Base-by-base conservation (phyloP, 2,329 filamentous ascomycete species). In the Talaromyces sp. region DNA sequence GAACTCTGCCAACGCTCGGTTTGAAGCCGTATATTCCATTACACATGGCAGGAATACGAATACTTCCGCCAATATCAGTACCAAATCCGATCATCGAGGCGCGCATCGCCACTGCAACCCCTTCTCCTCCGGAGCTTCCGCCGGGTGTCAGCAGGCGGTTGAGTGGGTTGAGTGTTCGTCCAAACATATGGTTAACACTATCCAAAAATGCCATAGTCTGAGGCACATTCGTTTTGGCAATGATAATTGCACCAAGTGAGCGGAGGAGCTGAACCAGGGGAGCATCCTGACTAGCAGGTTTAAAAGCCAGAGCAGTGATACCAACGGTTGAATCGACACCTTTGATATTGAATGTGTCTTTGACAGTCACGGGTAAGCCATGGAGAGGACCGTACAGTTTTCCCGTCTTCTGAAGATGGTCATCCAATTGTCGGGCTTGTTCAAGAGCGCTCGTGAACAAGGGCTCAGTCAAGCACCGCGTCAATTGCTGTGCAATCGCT, bases 121-220 rank as follows among this genome's bases (percentile, higher is more conserved):
- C 86, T 70, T 89, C 87, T 13, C 88, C 88, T 15, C 88, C 88
- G 0, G 84, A 85, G 9, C 82, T 85, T 1, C 88, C 88, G 6
- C 88, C 88, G 0, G 85, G 80, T 0, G 84, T 85, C 28, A 87
- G 77, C 19, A 79, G 75, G 0, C 84, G 79, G 62, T 88, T 89
- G 61, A 82, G 77, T 0, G 88, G 88, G 67, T 89, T 90, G 4
- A 88, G 73, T 0, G 85, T 85, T 44, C 84, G 80, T 1, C 86
- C 87, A 61, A 85, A 85, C 25, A 88, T 68, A 67, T 87, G 82
- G 70, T 87, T 88, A 47, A 83, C 79, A 4, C 80, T 82, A 68
- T 89, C 86, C 7, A 61, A 22, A 8, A 59, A 86, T 85, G 89
- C 88, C 82, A 88, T 86, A 10, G 85, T 84, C 1, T 85, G 87